A percentile compares a stretch with the other conserved stretches of the same genome.
phyloP scores from a whole-genome alignment of 108 stramenopile species.

The Phaeodactylum tricornutum region DNA sequence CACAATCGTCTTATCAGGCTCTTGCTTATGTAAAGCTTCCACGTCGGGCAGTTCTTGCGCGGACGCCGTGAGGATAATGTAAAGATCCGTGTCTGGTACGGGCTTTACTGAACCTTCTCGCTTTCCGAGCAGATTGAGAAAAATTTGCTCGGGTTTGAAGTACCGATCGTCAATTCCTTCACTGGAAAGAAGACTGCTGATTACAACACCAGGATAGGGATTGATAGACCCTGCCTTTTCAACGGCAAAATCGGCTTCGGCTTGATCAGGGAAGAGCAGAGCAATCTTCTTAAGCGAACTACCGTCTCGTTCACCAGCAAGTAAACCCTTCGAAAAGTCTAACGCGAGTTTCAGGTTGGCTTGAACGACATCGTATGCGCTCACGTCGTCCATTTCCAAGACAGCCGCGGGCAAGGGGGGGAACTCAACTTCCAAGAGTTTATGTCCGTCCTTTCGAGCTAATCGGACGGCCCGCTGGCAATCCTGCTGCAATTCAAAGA shows the following conservation, averaged over 20 bases:
- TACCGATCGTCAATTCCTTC: conserved; percentile 60
- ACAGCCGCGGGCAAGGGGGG: conserved; percentile 84
- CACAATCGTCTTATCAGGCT: conserved; percentile 55
- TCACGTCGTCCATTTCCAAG: conserved; percentile 85
- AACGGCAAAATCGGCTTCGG: conserved; percentile 58
- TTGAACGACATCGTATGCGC: conserved; percentile 83
- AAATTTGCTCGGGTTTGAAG: conserved; percentile 78
- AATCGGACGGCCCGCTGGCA: conserved; percentile 38
- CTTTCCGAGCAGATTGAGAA: conserved; percentile 75
- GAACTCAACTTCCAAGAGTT: conserved; percentile 87
- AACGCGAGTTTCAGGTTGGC: conserved; percentile 87
- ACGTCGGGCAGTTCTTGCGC: conserved; percentile 94
- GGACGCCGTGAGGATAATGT: conserved; percentile 69
- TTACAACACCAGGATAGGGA: conserved; percentile 50
- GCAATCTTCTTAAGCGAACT: conserved; percentile 36
- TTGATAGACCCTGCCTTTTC: conserved; percentile 36
- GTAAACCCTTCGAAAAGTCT: conserved; percentile 75
- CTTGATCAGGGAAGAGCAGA: conserved; percentile 72
- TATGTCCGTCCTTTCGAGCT: conserved; percentile 71
- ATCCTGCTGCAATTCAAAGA: conserved; percentile 71
- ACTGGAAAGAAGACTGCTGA: conserved; percentile 40
- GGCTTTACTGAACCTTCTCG: conserved; percentile 47
- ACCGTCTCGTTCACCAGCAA: conserved; percentile 21
- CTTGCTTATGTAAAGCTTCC: conserved; percentile 56
- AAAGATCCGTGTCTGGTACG: conserved; percentile 58